A percentile compares a stretch with the other conserved stretches of the same genome.
Conservation (phyloP, 148 eudicot genomes). For the Fagopyrum tataricum region DNA sequence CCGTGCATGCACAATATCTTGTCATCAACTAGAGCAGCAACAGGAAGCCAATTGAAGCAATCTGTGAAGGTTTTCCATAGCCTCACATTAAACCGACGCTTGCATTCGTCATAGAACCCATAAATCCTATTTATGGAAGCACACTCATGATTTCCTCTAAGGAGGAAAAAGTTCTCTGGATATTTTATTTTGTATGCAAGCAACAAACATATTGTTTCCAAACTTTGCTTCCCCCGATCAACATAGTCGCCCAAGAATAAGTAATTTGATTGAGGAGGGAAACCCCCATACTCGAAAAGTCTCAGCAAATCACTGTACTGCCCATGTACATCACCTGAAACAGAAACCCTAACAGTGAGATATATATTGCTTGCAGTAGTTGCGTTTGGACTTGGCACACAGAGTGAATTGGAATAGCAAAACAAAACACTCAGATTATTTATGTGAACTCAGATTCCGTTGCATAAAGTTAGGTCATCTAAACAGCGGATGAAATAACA, state of each 20-base stretch:
- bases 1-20: constrained; percentile 82
- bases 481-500: not conserved
- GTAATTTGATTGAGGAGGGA: constrained; percentile 65
- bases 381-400: not conserved
- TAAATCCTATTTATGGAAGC: constrained; percentile 67
- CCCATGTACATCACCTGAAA: constrained; percentile 71
- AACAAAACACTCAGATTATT: not conserved
- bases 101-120: constrained; percentile 71
- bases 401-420: not conserved
- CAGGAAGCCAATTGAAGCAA: constrained; percentile 75
- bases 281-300: constrained; percentile 71
- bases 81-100: constrained; percentile 68
- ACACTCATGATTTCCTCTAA: constrained; percentile 74
- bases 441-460: not conserved
- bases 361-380: not conserved
- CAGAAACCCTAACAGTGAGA: not conserved
- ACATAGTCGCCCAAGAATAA: constrained; percentile 77
- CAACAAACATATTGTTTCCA: constrained; percentile 72
- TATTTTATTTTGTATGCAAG: constrained; percentile 70
- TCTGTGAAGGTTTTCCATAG: constrained; percentile 80
- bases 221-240: constrained; percentile 68
- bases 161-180: constrained; percentile 66
- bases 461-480: not conserved
- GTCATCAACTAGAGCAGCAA: constrained; percentile 64
- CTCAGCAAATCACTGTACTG: constrained; percentile 66